A percentile compares a stretch with the other conserved stretches of the same genome.
These are phyloP conservation scores for Debaryomycetaceae sp. DNA, from an alignment of 1,139 yeast species.

Conservation along the genomic window DNA sequence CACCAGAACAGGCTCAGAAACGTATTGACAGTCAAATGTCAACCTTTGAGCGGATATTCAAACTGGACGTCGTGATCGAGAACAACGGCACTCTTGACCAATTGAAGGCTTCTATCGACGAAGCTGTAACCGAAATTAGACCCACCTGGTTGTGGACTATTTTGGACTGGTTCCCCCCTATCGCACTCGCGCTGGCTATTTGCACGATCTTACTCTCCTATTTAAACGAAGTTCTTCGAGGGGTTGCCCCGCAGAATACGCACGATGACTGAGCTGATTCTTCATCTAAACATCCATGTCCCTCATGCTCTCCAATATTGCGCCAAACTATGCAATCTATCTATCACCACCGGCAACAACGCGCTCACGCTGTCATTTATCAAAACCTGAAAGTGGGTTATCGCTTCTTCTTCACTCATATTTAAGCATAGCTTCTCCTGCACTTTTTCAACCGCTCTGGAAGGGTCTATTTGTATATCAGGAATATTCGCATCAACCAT, in stretches of 20 bases:
- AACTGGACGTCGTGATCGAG: conserved; percentile 59
- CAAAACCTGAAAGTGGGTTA: conserved; percentile 82
- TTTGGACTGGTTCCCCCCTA: conserved; percentile 49
- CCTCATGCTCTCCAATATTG: conserved; percentile 93
- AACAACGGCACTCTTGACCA: conserved; percentile 46
- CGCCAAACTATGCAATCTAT: conserved; percentile 86
- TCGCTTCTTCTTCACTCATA: conserved; percentile 92
- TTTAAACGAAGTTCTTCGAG: not conserved
- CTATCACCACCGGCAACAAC: conserved; percentile 87
- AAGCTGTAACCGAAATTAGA: conserved; percentile 29
- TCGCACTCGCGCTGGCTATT: conserved; percentile 24
- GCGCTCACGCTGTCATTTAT: conserved; percentile 94
- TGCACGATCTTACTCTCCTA: conserved; percentile 5
- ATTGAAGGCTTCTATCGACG: conserved; percentile 37
- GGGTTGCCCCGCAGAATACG: not conserved
- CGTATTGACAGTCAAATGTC: conserved; percentile 75
- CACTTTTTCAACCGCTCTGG: conserved; percentile 74
- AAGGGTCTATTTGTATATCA: conserved; percentile 65
- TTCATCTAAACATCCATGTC: no score
- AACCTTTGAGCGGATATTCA: conserved; percentile 40
- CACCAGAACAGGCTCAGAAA: conserved; percentile 54
- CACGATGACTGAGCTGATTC: no score
- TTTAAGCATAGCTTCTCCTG: conserved; percentile 90
- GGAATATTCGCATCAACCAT: conserved; percentile 95
- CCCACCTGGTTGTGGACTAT: conserved; percentile 51